These are phyloP conservation scores for Aspergillus hiratsukae DNA, from an alignment of 2,329 filamentous ascomycete species.

Conservation along the genomic window DNA sequence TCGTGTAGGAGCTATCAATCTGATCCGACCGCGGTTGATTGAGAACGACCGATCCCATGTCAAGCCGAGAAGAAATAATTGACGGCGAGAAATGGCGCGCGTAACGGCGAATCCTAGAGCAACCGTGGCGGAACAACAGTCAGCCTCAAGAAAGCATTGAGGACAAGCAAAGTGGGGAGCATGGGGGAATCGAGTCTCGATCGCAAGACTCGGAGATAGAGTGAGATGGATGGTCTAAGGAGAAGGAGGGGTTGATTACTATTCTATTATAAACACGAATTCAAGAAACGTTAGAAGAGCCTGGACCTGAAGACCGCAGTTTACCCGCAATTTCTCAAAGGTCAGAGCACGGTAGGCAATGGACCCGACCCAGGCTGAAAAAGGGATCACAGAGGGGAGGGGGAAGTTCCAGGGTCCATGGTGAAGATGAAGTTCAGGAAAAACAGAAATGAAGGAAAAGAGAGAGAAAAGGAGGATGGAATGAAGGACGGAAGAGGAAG, in stretches of 20 bases:
- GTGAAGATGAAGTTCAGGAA: neutral
- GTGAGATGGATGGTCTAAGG: constrained; percentile 5
- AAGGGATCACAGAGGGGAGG: constrained; percentile 14
- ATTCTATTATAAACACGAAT: constrained; percentile 8
- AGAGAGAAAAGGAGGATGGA: constrained; percentile 7
- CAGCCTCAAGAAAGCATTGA: constrained; percentile 3
- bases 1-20: constrained; percentile 67
- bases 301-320: constrained; percentile 4
- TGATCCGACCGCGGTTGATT: constrained; percentile 70
- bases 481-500: constrained; percentile 8
- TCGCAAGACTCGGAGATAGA: neutral
- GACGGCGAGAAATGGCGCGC: constrained; percentile 1
- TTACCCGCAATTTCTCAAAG: neutral
- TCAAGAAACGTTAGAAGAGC: constrained; percentile 1
- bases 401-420: constrained; percentile 9
- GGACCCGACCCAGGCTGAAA: constrained; percentile 12
- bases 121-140: constrained; percentile 8
- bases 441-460: neutral
- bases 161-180: neutral
- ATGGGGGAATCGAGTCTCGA: neutral
- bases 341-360: constrained; percentile 1
- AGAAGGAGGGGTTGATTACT: constrained; percentile 9
- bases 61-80: constrained; percentile 29
- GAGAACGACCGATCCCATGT: constrained; percentile 59
- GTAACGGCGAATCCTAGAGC: constrained; percentile 7